Percentiles rank a stretch among this genome's conserved stretches.
Evolutionary conservation across 2,329 filamentous ascomycete species (phyloP).

Genomic region (Arthrobotrys conoides): DNA sequence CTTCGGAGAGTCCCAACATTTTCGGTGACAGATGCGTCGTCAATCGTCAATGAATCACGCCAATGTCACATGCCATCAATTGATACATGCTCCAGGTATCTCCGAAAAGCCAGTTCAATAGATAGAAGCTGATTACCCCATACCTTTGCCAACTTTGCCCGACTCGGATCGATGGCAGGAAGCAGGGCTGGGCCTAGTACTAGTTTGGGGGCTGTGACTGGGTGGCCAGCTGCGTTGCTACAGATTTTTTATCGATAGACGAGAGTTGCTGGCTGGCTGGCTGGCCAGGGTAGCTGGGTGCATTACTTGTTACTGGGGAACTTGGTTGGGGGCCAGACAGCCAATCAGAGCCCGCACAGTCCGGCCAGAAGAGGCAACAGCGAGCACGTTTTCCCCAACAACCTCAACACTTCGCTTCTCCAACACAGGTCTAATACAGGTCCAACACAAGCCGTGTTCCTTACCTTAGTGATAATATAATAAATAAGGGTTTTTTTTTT

Average conservation of each 20-base stretch:
- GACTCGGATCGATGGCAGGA: slow-evolving; percentile 12
- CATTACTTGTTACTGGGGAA: background rate
- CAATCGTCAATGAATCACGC: slow-evolving; percentile 18
- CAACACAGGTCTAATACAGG: too few species aligned
- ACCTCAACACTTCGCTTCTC: slow-evolving; percentile 23
- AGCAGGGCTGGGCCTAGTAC: too few species aligned
- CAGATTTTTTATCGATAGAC: too few species aligned
- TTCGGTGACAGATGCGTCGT: slow-evolving; percentile 27
- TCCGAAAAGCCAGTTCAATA: slow-evolving; percentile 23
- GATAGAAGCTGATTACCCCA: too few species aligned
- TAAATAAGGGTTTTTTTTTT: slow-evolving; percentile 23
- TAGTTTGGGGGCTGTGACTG: too few species aligned
- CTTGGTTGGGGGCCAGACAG: slow-evolving; percentile 24
- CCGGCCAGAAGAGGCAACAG: slow-evolving; percentile 17
- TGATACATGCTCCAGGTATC: background rate
- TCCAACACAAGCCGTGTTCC: too few species aligned
- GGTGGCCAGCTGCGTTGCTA: too few species aligned
- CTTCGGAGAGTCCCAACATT: slow-evolving; percentile 30
- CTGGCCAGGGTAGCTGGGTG: background rate
- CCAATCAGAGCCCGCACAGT: background rate
- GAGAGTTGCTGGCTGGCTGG: too few species aligned
- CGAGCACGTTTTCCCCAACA: slow-evolving; percentile 25
- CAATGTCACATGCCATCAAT: slow-evolving; percentile 19
- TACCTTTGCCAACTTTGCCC: background rate
- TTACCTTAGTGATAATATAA: too few species aligned